Conservation (phyloP, 352 stramenopile genomes). For the Plasmopara viticola region DNA sequence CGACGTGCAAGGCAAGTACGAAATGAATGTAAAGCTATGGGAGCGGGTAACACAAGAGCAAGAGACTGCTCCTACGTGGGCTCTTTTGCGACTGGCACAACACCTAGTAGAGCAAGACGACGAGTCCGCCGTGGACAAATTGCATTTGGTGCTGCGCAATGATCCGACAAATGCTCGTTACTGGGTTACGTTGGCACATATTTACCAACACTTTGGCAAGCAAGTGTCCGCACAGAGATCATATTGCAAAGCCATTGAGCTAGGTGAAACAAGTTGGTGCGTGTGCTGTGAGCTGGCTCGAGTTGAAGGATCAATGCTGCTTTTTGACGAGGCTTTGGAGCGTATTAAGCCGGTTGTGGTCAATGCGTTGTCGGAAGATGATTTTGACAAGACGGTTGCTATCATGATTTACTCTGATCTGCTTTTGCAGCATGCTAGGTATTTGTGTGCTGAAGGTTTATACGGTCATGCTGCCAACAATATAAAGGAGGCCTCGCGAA, state of each 20-base stretch:
- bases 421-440: conserved; percentile 74
- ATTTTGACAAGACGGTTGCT: conserved; percentile 30
- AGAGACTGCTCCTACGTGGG: conserved; percentile 64
- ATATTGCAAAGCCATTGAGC: conserved; percentile 68
- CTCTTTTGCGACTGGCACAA: conserved; percentile 62
- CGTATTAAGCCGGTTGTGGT: conserved; percentile 44
- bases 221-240: conserved; percentile 71
- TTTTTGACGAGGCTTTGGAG: conserved; percentile 66
- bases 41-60: conserved; percentile 48
- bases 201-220: conserved; percentile 79
- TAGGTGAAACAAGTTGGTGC: conserved; percentile 60
- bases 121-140: conserved; percentile 54
- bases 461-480: conserved; percentile 64
- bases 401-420: conserved; percentile 59
- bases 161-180: conserved; percentile 53
- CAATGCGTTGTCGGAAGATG: conserved; percentile 13
- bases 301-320: conserved; percentile 62
- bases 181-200: conserved; percentile 71
- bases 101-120: conserved; percentile 60
- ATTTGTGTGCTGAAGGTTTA: conserved; percentile 61
- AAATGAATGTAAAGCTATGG: conserved; percentile 68
- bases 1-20: conserved; percentile 45
- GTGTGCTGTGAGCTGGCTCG: conserved; percentile 73
- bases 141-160: conserved; percentile 72
- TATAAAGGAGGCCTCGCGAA: conserved; percentile 46